phyloP scores from a whole-genome alignment of 2,329 filamentous ascomycete genomes.

The Fusarium tanahbumbuense region DNA sequence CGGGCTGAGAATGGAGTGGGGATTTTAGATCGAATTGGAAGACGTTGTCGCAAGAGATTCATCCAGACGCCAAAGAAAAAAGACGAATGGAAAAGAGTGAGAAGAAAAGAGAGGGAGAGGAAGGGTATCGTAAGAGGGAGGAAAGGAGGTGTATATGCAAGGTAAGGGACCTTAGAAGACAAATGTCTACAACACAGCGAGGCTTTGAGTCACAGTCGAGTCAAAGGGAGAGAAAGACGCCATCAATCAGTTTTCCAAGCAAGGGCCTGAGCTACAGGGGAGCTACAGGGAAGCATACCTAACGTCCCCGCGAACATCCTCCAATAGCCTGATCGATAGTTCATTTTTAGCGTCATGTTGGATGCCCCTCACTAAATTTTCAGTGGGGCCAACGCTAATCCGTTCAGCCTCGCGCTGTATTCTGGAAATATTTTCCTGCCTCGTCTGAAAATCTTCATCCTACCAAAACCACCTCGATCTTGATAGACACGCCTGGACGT shows the following conservation, averaged over 20 bases:
- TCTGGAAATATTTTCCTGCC: conserved; percentile 39
- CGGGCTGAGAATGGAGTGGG: conserved; percentile 44
- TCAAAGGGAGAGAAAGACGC: conserved; percentile 40
- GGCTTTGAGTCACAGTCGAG: conserved; percentile 37
- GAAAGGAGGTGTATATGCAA: conserved; percentile 31
- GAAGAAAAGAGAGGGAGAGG: conserved; percentile 23
- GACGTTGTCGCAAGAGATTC: conserved; percentile 52
- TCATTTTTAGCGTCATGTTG: conserved; percentile 15
- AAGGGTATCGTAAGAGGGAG: conserved; percentile 23
- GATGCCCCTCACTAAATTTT: conserved; percentile 39
- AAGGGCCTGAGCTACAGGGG: conserved; percentile 21
- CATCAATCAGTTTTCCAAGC: conserved; percentile 35
- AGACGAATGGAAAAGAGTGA: conserved; percentile 16
- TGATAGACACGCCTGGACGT: conserved; percentile 6
- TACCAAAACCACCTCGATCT: not conserved
- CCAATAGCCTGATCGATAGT: conserved; percentile 34
- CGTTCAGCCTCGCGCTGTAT: conserved; percentile 33
- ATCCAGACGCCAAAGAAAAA: conserved; percentile 47
- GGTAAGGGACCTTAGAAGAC: conserved; percentile 22
- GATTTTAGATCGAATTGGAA: conserved; percentile 43
- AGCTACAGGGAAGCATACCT: conserved; percentile 10
- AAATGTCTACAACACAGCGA: conserved; percentile 29
- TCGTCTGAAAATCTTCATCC: conserved; percentile 20
- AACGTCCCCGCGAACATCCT: conserved; percentile 11
- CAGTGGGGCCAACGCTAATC: conserved; percentile 30